phyloP scores from a whole-genome alignment of 768 basidiomycete genomes.

The Ramaria rubella region DNA sequence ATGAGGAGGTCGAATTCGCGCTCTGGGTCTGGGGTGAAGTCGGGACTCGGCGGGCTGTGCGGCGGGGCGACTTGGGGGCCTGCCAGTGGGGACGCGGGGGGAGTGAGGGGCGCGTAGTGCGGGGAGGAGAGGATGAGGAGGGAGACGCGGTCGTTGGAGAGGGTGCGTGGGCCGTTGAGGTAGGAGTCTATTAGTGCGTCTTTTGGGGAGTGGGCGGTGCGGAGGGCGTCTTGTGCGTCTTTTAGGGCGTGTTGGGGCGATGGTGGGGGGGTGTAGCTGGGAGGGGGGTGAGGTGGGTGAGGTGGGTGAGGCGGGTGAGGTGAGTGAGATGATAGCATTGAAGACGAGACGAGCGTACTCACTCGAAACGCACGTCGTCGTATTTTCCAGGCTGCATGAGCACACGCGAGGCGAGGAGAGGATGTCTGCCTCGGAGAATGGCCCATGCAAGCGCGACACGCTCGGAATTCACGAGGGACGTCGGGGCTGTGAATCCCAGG shows the following conservation, averaged over 20 bases:
- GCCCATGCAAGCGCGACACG: conserved; percentile 64
- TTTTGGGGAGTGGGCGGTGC: conserved; percentile 24
- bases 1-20: conserved; percentile 57
- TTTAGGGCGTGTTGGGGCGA: conserved; percentile 39
- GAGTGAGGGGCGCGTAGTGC: conserved; percentile 15
- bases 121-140: conserved; percentile 39
- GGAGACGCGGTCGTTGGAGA: conserved; percentile 61
- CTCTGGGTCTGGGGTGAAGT: conserved; percentile 11
- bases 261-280: conserved; percentile 42
- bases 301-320: too few relatives aligned
- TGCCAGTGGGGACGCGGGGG: conserved; percentile 29
- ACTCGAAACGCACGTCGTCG: conserved; percentile 64
- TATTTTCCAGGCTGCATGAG: conserved; percentile 46
- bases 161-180: conserved; percentile 69
- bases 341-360: conserved; percentile 27
- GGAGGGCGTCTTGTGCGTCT: conserved; percentile 42
- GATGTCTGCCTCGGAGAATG: conserved; percentile 62
- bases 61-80: conserved; percentile 15
- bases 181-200: conserved; percentile 56
- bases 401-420: conserved; percentile 59
- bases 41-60: conserved; percentile 17
- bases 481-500: conserved; percentile 52
- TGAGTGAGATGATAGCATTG: not conserved
- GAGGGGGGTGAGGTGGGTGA: too few relatives aligned
- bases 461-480: conserved; percentile 33